These are phyloP conservation scores for Abelmoschus esculentus DNA, from an alignment of 345 rosid genomes.

Conservation along the genomic window DNA sequence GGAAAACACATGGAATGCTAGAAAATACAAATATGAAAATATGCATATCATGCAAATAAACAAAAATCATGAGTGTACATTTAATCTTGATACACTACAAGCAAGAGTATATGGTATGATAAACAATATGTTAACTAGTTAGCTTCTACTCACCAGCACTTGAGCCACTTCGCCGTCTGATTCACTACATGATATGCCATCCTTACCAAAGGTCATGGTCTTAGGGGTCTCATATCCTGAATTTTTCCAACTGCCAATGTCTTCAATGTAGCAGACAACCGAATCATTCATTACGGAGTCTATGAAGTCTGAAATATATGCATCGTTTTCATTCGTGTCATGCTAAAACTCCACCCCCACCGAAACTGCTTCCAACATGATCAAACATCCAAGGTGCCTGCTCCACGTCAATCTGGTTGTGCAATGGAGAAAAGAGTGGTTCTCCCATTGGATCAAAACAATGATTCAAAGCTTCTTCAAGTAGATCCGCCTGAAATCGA, in stretches of 20 bases:
- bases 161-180: conserved; percentile 12
- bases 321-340: conserved; percentile 30
- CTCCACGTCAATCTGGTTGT: conserved; percentile 32
- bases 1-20: too few species aligned
- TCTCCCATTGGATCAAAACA: conserved; percentile 18
- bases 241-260: background rate
- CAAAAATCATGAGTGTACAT: background rate
- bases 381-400: conserved; percentile 23
- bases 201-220: background rate
- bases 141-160: conserved; percentile 22
- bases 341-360: conserved; percentile 16
- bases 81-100: too few species aligned
- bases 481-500: conserved; percentile 13
- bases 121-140: background rate
- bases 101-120: too few species aligned
- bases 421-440: conserved; percentile 37
- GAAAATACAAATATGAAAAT: too few species aligned
- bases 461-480: conserved; percentile 24
- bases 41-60: too few species aligned
- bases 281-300: conserved; percentile 33
- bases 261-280: conserved; percentile 18
- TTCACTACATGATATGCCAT: conserved; percentile 11
- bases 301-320: conserved; percentile 29
- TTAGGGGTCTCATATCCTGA: conserved; percentile 15
- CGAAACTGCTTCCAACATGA: conserved; percentile 6